Percentiles rank a stretch among this genome's conserved stretches.
Conservation (phyloP, 1,284 basidiomycete genomes). For the Ganoderma resinaceum region DNA sequence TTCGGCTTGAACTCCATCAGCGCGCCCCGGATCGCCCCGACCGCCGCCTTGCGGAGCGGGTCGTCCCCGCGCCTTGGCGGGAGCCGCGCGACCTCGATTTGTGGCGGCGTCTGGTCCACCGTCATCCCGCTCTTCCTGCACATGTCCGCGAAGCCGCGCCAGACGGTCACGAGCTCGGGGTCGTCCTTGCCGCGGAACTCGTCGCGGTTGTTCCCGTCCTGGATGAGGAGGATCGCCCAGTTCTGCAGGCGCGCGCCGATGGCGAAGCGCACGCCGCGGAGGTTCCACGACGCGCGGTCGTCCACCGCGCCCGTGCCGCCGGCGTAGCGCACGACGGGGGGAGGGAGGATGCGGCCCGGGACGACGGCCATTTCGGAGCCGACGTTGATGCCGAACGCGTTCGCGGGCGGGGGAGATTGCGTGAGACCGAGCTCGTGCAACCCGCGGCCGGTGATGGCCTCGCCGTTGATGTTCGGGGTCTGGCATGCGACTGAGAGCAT, state of each 20-base stretch:
- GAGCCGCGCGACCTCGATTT: slow-evolving; percentile 46
- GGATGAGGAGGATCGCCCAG: slow-evolving; percentile 72
- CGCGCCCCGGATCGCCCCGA: slow-evolving; percentile 43
- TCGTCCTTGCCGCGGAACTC: slow-evolving; percentile 57
- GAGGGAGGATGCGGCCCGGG: slow-evolving; percentile 69
- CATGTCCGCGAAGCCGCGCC: slow-evolving; percentile 60
- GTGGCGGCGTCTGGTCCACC: slow-evolving; percentile 44
- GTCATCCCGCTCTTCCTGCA: slow-evolving; percentile 69
- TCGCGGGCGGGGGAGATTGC: slow-evolving; percentile 48
- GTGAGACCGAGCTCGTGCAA: slow-evolving; percentile 68
- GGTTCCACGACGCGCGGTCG: slow-evolving; percentile 75
- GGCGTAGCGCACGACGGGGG: slow-evolving; percentile 66
- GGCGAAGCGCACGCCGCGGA: slow-evolving; percentile 66
- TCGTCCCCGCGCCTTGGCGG: slow-evolving; percentile 54
- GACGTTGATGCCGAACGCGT: slow-evolving; percentile 67
- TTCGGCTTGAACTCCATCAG: slow-evolving; percentile 40
- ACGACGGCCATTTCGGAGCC: slow-evolving; percentile 74
- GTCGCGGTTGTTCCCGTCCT: slow-evolving; percentile 55
- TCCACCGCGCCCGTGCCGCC: slow-evolving; percentile 54
- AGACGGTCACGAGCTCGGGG: slow-evolving; percentile 51
- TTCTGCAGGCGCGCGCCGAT: slow-evolving; percentile 56
- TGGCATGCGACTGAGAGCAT: slow-evolving; percentile 77
- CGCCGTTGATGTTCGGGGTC: slow-evolving; percentile 70
- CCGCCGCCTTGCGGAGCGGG: slow-evolving; percentile 54
- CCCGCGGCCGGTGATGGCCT: slow-evolving; percentile 62